These are phyloP conservation scores for Sanghuangporus baumii DNA, from an alignment of 1,284 basidiomycete species.

Conservation along the genomic window DNA sequence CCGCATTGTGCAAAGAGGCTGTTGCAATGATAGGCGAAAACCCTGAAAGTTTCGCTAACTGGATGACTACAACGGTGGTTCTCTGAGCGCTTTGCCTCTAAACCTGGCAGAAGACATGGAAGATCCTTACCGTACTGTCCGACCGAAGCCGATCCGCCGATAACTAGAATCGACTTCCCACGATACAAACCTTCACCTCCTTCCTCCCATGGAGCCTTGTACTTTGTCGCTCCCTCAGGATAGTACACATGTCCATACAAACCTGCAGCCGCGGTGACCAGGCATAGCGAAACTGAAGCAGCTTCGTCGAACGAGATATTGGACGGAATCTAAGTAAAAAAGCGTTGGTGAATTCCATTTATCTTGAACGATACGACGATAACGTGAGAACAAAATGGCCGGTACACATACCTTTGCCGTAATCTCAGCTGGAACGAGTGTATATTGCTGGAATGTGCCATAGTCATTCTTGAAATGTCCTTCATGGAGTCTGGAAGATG, in stretches of 20 bases:
- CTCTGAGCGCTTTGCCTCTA: background rate
- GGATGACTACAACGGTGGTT: conserved; percentile 22
- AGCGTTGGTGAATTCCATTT: no score
- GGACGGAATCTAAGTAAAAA: conserved; percentile 29
- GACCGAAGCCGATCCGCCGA: conserved; percentile 33
- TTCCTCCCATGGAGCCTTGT: conserved; percentile 19
- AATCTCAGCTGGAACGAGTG: conserved; percentile 29
- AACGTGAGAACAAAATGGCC: background rate
- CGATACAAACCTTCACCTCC: conserved; percentile 23
- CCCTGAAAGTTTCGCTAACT: conserved; percentile 47
- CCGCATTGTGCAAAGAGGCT: conserved; percentile 39
- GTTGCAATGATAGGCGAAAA: conserved; percentile 51
- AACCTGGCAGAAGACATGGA: no score
- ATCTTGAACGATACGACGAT: background rate
- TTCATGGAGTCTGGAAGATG: conserved; percentile 34
- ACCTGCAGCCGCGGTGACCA: conserved; percentile 34
- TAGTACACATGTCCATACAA: conserved; percentile 19
- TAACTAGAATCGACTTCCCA: conserved; percentile 28
- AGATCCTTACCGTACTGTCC: conserved; percentile 33
- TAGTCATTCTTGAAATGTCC: conserved; percentile 32
- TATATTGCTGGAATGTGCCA: conserved; percentile 47
- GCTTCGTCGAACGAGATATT: conserved; percentile 33
- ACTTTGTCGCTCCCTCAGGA: background rate
- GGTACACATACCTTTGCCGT: conserved; percentile 34
- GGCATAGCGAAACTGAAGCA: conserved; percentile 34